Conservation (phyloP, 1,139 yeast species). For the Kodamaea sp. region DNA sequence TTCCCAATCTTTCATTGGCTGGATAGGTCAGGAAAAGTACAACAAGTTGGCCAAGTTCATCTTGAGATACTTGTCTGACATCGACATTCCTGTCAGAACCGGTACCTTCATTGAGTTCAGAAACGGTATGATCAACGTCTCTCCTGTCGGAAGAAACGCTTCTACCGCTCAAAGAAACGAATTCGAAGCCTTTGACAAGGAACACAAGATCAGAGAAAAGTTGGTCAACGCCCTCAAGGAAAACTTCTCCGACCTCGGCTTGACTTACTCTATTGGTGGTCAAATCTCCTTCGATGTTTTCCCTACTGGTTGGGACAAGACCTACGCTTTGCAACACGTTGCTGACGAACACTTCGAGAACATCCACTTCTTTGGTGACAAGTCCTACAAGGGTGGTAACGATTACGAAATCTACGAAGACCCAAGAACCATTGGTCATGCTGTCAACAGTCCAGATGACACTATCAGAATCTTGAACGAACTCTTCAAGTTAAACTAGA, state of each 20-base stretch:
- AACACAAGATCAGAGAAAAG: constrained; percentile 74
- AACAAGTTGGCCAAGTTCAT: constrained; percentile 84
- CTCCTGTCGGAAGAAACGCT: constrained; percentile 98
- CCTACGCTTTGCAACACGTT: constrained; percentile 94
- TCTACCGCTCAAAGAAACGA: constrained; percentile 91
- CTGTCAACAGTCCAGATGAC: constrained; percentile 86
- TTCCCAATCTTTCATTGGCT: constrained; percentile 87
- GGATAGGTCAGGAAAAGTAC: constrained; percentile 96
- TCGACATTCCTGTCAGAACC: constrained; percentile 91
- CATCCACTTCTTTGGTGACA: constrained; percentile 98
- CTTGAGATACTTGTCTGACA: constrained; percentile 76
- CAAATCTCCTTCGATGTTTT: constrained; percentile 98
- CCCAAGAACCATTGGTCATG: constrained; percentile 90
- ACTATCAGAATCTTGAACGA: constrained; percentile 85
- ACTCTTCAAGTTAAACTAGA: constrained; percentile 50
- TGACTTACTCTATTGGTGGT: constrained; percentile 98
- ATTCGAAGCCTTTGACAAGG: constrained; percentile 79
- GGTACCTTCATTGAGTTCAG: constrained; percentile 99
- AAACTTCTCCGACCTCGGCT: constrained; percentile 77
- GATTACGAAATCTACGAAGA: constrained; percentile 96
- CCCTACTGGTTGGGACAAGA: constrained; percentile 99
- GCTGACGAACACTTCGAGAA: constrained; percentile 78
- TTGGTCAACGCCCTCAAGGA: constrained; percentile 82
- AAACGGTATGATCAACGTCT: constrained; percentile 98
- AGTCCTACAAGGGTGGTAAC: constrained; percentile 96